A percentile compares a stretch with the other conserved stretches of the same genome.
Conservation (phyloP, 1,284 basidiomycete species). For the Takashimella koratensis region DNA sequence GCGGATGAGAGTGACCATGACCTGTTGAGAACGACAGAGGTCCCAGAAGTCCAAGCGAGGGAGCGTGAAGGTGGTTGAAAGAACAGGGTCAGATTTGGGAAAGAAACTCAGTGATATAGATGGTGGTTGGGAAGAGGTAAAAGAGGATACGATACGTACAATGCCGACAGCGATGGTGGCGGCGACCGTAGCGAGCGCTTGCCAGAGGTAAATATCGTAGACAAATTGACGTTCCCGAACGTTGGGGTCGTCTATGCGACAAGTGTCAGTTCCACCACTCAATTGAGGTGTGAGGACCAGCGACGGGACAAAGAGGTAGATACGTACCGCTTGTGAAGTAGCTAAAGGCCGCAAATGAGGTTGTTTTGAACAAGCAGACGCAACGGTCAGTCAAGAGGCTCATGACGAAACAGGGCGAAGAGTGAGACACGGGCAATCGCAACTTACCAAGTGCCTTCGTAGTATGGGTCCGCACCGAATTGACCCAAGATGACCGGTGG, state of each 20-base stretch:
- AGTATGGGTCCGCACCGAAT: neutral
- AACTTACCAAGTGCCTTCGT: neutral
- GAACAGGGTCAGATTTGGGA: neutral
- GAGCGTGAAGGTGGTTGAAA: neutral
- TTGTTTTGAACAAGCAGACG: neutral
- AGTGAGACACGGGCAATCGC: too few relatives aligned
- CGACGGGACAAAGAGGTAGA: too few relatives aligned
- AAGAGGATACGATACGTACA: neutral
- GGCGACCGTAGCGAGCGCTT: neutral
- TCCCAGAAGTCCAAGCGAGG: neutral
- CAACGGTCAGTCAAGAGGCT: too few relatives aligned
- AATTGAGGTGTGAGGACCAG: too few relatives aligned
- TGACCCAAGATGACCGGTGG: neutral
- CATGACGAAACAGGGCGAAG: too few relatives aligned
- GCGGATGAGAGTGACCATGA: neutral
- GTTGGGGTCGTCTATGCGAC: neutral
- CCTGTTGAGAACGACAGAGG: neutral
- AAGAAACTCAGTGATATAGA: too few relatives aligned
- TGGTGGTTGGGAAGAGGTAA: neutral
- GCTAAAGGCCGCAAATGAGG: neutral
- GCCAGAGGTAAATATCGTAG: neutral
- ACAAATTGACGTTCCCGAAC: neutral
- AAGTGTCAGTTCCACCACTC: neutral
- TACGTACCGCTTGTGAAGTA: neutral
- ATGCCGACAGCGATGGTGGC: neutral